phyloP scores from a whole-genome alignment of 805 yeast species.

The Myxozyma sirexii region DNA sequence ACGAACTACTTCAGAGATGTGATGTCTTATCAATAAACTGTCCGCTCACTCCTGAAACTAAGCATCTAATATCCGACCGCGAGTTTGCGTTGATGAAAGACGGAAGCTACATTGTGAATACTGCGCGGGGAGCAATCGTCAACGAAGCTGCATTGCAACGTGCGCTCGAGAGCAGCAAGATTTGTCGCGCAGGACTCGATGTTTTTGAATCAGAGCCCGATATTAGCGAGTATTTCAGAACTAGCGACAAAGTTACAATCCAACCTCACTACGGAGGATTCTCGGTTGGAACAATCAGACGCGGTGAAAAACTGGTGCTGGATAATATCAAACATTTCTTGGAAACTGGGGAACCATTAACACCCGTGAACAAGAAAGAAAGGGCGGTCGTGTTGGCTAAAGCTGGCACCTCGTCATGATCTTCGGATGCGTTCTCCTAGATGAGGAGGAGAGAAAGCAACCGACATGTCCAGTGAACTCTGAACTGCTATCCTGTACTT shows the following conservation, averaged over 20 bases:
- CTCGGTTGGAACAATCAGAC: conserved; percentile 41
- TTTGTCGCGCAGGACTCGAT: conserved; percentile 58
- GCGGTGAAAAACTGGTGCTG: conserved; percentile 20
- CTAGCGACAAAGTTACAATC: conserved; percentile 51
- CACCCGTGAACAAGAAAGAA: conserved; percentile 14
- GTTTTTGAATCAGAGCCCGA: conserved; percentile 65
- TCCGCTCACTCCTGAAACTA: conserved; percentile 58
- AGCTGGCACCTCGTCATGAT: no score
- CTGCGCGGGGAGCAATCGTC: conserved; percentile 64
- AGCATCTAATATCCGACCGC: conserved; percentile 52
- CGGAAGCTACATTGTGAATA: conserved; percentile 58
- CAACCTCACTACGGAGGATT: conserved; percentile 60
- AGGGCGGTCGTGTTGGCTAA: neutral
- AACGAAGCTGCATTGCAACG: conserved; percentile 55
- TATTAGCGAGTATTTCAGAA: conserved; percentile 51
- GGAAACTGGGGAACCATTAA: conserved; percentile 21
- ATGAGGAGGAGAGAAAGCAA: no score
- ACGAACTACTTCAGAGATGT: conserved; percentile 50
- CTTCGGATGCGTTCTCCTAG: no score
- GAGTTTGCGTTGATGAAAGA: conserved; percentile 54
- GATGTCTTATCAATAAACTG: conserved; percentile 56
- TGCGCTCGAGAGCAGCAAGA: conserved; percentile 53
- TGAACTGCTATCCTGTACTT: no score
- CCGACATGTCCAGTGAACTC: no score
- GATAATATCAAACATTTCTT: conserved; percentile 10